Base-by-base conservation (phyloP, 2,329 filamentous ascomycete species). In the Aspergillus novofumigatus region DNA sequence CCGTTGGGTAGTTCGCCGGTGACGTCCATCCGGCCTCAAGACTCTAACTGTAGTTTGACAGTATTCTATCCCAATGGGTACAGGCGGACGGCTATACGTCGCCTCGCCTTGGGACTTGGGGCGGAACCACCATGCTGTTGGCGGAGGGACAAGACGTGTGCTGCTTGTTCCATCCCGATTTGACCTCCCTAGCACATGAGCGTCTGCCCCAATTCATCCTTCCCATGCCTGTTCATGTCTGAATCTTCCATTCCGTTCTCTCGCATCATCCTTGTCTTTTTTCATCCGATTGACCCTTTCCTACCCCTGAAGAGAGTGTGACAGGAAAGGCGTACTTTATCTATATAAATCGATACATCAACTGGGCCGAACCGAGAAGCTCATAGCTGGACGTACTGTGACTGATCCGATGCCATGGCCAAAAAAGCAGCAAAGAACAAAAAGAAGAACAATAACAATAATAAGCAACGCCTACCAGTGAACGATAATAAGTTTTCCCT, bases 321-420 rank as follows among this genome's bases (percentile, higher is more conserved):
- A 70, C 60, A 62, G 58, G 56, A 57, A 62, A 60, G 61, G 62
- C 63, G 66, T 64, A 69, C 61, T 58, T 50, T 54, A 60, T 56
- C 58, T 57, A 60, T 60, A 55, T 64, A 65, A 63, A 67, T 69
- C 65, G 61, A 62, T 60, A 63, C 56, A 58, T 62, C 55, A 49
- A 28, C 59, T 62, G 49, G 41, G 57, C 61, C 53, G 54, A 26
- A 14, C 48, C 17, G 21, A 50, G 25, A 20, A 53, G 57, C 61
- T 62, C 56, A 45, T 54, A 51, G 55, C 60, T 64, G 57, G 62
- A 63, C 64, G 65, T 66, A 65, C 62, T 65, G 65, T 68, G 63
- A 67, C 65, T 72, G 57, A 71, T 62, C 62, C 59, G 62, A 68
- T 66, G 67, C 61, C 59, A 78, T 77, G 72, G 69, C 64, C 61